phyloP scores from a whole-genome alignment of 495 filamentous ascomycete species.

The Hamigera avellanea region DNA sequence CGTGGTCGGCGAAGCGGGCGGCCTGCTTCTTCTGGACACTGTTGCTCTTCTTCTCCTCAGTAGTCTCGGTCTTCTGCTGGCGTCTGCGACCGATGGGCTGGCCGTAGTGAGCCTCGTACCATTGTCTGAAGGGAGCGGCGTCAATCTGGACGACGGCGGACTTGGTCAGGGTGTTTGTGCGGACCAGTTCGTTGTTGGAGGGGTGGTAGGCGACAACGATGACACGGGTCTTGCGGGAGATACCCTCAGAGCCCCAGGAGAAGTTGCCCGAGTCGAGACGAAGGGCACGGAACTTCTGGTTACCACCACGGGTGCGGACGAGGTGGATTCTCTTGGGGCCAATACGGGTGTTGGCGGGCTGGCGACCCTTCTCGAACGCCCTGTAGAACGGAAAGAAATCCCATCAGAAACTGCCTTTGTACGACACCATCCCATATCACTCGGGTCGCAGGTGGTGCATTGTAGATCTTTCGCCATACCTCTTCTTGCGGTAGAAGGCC shows the following conservation, averaged over 20 bases:
- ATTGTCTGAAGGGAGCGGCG: constrained; percentile 96
- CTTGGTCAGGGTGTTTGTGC: constrained; percentile 99
- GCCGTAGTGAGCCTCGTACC: constrained; percentile 99
- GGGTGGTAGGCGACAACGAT: constrained; percentile 97
- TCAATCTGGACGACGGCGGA: constrained; percentile 97
- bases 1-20: constrained; percentile 59
- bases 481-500: constrained; percentile 82
- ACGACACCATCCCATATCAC: too few species aligned
- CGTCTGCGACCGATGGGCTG: constrained; percentile 75
- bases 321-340: constrained; percentile 96
- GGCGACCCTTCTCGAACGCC: constrained; percentile 99
- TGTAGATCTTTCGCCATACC: constrained; percentile 37
- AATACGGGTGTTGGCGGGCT: constrained; percentile 98
- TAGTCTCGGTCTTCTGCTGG: constrained; percentile 61
- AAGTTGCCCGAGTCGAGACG: constrained; percentile 99
- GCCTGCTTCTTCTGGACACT: constrained; percentile 92
- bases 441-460: too few species aligned
- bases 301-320: constrained; percentile 96
- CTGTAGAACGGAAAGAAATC: constrained; percentile 32
- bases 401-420: constrained; percentile 2
- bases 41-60: constrained; percentile 85
- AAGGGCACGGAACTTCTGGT: constrained; percentile 98
- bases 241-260: constrained; percentile 95
- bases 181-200: constrained; percentile 99
- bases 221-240: constrained; percentile 96